Conservation (phyloP, 352 stramenopile genomes). For the Albugo candida region DNA sequence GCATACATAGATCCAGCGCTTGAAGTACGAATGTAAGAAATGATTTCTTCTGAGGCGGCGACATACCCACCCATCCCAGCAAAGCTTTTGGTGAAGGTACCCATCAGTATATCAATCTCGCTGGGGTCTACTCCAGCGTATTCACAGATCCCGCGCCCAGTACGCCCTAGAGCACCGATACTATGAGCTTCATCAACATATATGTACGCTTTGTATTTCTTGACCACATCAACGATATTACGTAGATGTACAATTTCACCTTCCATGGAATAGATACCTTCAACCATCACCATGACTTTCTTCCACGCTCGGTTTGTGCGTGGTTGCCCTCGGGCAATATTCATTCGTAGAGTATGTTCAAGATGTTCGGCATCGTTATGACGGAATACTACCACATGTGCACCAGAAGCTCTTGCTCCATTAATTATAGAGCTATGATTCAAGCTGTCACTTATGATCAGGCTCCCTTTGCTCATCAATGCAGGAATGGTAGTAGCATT, state of each 20-base stretch:
- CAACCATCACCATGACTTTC: constrained; percentile 94
- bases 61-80: constrained; percentile 97
- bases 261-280: constrained; percentile 98
- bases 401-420: constrained; percentile 81
- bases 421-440: constrained; percentile 99
- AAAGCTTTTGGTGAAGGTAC: constrained; percentile 98
- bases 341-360: constrained; percentile 69
- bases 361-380: constrained; percentile 93
- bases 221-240: constrained; percentile 82
- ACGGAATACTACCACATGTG: constrained; percentile 87
- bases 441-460: constrained; percentile 94
- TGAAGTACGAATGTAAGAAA: constrained; percentile 29
- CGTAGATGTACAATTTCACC: constrained; percentile 91
- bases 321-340: constrained; percentile 70
- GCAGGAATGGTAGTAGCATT: constrained; percentile 95
- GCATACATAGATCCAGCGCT: constrained; percentile 38
- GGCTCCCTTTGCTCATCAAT: constrained; percentile 82
- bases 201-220: constrained; percentile 94
- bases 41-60: constrained; percentile 67
- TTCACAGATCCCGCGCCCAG: constrained; percentile 88
- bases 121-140: constrained; percentile 87
- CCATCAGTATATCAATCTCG: constrained; percentile 98
- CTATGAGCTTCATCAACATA: constrained; percentile 96
- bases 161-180: constrained; percentile 89
- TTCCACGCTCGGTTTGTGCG: constrained; percentile 90